Evolutionary conservation across 805 yeast genomes (phyloP).

Genomic region (Ogataea henricii): DNA sequence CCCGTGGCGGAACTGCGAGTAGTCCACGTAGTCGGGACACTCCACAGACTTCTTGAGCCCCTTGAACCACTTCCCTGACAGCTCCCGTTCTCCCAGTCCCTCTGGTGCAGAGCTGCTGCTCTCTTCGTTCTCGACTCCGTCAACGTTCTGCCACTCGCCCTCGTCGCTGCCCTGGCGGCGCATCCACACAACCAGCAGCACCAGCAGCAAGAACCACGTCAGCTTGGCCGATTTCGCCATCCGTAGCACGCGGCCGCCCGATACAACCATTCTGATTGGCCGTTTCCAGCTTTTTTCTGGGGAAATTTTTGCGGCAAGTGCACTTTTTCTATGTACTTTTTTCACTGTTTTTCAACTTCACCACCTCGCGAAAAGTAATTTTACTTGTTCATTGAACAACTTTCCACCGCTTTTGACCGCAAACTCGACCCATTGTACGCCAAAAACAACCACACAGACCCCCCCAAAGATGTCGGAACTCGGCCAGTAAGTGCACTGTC

Average conservation of each 20-base stretch:
- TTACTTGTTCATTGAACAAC: not conserved
- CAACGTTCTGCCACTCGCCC: constrained; percentile 4
- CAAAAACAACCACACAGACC: not conserved
- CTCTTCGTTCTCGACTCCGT: not conserved
- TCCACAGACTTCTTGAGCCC: constrained; percentile 15
- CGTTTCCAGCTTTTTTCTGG: not conserved
- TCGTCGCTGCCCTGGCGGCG: constrained; percentile 1
- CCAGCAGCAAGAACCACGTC: constrained; percentile 13
- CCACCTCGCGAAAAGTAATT: not conserved
- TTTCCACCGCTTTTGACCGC: not conserved
- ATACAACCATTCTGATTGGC: constrained; percentile 14
- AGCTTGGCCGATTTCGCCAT: constrained; percentile 20
- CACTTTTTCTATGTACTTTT: no score
- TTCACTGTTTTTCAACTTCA: not conserved
- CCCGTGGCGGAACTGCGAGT: constrained; percentile 52
- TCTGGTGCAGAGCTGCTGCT: not conserved
- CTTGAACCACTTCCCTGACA: constrained; percentile 24
- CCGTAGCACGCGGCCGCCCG: constrained; percentile 12
- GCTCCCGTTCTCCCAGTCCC: constrained; percentile 1
- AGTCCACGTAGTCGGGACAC: constrained; percentile 67
- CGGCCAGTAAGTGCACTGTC: constrained; percentile 29
- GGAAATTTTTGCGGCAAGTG: no score
- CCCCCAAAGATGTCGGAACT: constrained; percentile 31
- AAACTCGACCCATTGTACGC: no score
- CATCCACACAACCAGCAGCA: constrained; percentile 12